phyloP scores from a whole-genome alignment of 1,284 basidiomycete genomes.

The Sanghuangporus sanghuang region DNA sequence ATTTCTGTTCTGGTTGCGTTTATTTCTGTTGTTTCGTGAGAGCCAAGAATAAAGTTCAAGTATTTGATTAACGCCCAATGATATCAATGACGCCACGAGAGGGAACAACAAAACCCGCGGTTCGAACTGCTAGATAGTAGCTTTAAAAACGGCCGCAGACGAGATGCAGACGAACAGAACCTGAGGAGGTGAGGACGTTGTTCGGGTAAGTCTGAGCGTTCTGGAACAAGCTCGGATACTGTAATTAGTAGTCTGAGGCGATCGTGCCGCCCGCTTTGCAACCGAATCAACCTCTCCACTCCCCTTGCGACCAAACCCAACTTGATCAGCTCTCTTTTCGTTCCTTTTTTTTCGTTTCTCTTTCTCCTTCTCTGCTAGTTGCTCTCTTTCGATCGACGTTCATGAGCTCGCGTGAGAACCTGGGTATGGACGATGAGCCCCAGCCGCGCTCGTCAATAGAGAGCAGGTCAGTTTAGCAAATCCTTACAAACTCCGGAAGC shows the following conservation, averaged over 20 bases:
- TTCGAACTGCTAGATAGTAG: no score
- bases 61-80: no score
- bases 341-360: neutral
- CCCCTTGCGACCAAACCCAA: neutral
- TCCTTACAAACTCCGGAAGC: neutral
- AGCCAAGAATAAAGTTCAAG: no score
- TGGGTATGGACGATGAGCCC: slow-evolving; percentile 2
- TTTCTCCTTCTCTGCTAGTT: neutral
- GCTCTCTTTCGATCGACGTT: neutral
- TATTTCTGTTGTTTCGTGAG: neutral
- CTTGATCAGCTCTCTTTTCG: neutral
- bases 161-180: neutral
- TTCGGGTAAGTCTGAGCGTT: neutral
- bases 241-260: slow-evolving; percentile 4
- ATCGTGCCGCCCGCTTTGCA: neutral
- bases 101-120: no score
- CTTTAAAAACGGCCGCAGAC: neutral
- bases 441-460: slow-evolving; percentile 15
- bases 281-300: neutral
- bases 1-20: neutral
- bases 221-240: neutral
- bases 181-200: neutral
- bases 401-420: slow-evolving; percentile 1
- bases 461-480: slow-evolving; percentile 8
- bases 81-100: no score